Evolutionary conservation across 106 monocot species (phyloP).

Genomic region (Iris macrosiphon): DNA sequence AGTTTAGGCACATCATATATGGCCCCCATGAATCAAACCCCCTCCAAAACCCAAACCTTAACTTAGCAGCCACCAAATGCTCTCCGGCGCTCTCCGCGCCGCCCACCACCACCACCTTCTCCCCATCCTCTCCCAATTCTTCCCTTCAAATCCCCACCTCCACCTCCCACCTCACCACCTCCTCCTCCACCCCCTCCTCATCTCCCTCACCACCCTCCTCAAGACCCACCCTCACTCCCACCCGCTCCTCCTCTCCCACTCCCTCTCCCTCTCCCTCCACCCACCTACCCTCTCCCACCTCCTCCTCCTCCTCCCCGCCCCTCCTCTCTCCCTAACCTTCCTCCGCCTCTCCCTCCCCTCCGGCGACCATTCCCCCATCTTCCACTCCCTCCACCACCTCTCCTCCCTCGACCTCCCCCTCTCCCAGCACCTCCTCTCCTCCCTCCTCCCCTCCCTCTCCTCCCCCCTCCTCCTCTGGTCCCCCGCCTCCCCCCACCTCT

Average conservation of each 20-base stretch:
- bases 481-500: conserved; percentile 42
- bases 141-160: background rate
- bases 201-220: conserved; percentile 18
- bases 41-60: too few species aligned
- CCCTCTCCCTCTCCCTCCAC: conserved; percentile 6
- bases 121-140: conserved; percentile 1
- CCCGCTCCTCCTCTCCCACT: background rate
- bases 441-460: background rate
- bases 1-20: too few species aligned
- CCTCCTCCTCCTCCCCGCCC: conserved; percentile 13
- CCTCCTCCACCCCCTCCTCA: conserved; percentile 28
- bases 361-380: conserved; percentile 28
- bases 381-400: conserved; percentile 39
- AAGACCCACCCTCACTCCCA: conserved; percentile 26
- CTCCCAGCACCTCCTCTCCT: conserved; percentile 20
- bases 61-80: conserved; percentile 16
- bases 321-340: conserved; percentile 2
- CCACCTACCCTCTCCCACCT: conserved; percentile 20
- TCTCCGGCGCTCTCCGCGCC: conserved; percentile 20
- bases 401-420: background rate
- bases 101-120: background rate
- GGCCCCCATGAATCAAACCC: too few species aligned
- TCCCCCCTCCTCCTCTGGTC: conserved; percentile 11
- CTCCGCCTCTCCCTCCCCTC: conserved; percentile 22
- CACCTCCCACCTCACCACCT: conserved; percentile 8